These are phyloP conservation scores for Colletotrichum brevisporum DNA, from an alignment of 2,329 filamentous ascomycete genomes.

Conservation along the genomic window DNA sequence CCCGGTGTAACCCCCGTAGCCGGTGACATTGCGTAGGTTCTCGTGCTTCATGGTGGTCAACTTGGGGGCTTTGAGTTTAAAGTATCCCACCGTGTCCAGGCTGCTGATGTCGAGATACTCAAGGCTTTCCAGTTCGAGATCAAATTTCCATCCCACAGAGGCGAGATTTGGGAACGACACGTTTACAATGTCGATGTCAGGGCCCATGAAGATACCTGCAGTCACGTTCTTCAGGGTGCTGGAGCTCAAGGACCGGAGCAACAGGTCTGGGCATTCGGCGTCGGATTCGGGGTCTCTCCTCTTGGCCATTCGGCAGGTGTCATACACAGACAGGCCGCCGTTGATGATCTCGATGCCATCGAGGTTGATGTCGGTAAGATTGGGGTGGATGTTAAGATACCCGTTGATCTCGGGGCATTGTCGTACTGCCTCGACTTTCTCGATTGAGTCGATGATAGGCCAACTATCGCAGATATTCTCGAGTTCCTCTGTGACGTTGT, in stretches of 20 bases:
- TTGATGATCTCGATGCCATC: neutral
- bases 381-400: neutral
- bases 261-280: neutral
- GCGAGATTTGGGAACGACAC: neutral
- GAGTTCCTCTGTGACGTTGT: no score
- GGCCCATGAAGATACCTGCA: no score
- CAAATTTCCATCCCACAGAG: neutral
- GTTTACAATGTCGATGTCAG: neutral
- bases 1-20: no score
- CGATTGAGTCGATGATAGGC: neutral
- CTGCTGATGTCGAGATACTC: neutral
- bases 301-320: neutral
- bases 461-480: no score
- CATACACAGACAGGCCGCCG: neutral
- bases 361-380: neutral
- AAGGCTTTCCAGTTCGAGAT: neutral
- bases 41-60: neutral
- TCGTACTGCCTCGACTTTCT: neutral
- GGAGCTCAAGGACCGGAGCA: neutral
- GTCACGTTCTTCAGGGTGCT: neutral
- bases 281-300: no score
- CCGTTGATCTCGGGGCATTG: neutral
- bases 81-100: neutral
- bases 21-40: neutral
- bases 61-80: neutral